A percentile compares a stretch with the other conserved stretches of the same genome.
Conservation (phyloP, 2,329 filamentous ascomycete species). For the Beauveria asiatica region DNA sequence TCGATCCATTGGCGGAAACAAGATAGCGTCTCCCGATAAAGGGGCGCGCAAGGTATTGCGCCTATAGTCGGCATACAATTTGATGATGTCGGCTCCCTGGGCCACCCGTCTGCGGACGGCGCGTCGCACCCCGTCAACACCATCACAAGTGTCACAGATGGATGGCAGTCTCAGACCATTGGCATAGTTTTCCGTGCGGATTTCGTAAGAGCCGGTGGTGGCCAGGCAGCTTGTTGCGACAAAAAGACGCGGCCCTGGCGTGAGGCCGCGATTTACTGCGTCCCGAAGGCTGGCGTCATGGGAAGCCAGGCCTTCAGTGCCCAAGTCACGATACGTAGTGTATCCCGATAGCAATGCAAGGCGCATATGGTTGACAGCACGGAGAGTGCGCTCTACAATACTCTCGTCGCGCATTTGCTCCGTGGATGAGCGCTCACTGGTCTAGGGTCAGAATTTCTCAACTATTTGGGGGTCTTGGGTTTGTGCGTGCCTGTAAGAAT, state of each 20-base stretch:
- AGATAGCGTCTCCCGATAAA: slow-evolving; percentile 14
- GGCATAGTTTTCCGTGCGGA: slow-evolving; percentile 35
- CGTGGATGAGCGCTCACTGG: slow-evolving; percentile 29
- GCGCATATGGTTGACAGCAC: slow-evolving; percentile 44
- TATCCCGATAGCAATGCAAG: slow-evolving; percentile 47
- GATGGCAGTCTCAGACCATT: slow-evolving; percentile 21
- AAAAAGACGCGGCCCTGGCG: slow-evolving; percentile 46
- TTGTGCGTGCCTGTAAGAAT: slow-evolving; percentile 33
- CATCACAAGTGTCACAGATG: slow-evolving; percentile 37
- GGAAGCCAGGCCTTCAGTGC: slow-evolving; percentile 41
- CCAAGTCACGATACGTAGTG: slow-evolving; percentile 50
- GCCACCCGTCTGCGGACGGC: slow-evolving; percentile 38
- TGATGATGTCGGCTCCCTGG: slow-evolving; percentile 42
- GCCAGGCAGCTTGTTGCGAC: slow-evolving; percentile 45
- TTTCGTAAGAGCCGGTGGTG: slow-evolving; percentile 40
- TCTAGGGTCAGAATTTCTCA: not conserved
- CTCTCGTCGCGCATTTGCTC: slow-evolving; percentile 51
- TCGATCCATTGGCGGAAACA: slow-evolving; percentile 23
- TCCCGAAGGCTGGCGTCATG: slow-evolving; percentile 44
- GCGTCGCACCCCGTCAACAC: slow-evolving; percentile 34
- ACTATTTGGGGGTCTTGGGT: slow-evolving; percentile 12
- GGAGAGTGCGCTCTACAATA: slow-evolving; percentile 46
- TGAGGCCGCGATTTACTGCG: slow-evolving; percentile 44
- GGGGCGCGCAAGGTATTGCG: slow-evolving; percentile 36
- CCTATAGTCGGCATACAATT: slow-evolving; percentile 43